Conservation (phyloP, 768 basidiomycete genomes). For the Mycena capillaripes region DNA sequence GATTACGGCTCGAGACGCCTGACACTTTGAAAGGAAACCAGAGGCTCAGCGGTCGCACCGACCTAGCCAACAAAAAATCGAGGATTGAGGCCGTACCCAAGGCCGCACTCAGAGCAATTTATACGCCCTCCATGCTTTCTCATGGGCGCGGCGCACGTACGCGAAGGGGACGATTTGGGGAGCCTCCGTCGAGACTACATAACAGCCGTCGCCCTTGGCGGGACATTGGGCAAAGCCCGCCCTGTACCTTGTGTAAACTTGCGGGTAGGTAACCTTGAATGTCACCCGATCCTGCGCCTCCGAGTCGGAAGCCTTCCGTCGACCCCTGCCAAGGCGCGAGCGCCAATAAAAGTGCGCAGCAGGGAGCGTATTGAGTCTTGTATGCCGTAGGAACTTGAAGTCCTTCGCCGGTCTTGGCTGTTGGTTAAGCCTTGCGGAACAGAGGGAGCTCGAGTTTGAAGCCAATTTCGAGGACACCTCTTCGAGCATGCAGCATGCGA, state of each 20-base stretch:
- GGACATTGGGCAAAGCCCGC: background rate
- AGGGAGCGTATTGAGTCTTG: background rate
- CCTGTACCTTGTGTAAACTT: background rate
- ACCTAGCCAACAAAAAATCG: background rate
- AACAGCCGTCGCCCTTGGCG: constrained; percentile 20
- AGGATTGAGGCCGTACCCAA: background rate
- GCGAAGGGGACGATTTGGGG: background rate
- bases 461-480: too few species aligned
- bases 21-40: background rate
- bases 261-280: background rate
- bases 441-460: background rate
- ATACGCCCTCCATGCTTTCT: background rate
- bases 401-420: background rate
- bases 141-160: background rate
- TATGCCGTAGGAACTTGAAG: constrained; percentile 8
- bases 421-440: background rate
- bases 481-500: too few species aligned
- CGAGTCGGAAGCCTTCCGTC: background rate
- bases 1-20: background rate
- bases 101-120: background rate
- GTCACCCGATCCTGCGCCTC: background rate
- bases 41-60: background rate
- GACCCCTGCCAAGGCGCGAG: constrained; percentile 6
- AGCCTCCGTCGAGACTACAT: background rate
- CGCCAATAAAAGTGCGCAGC: background rate